These are phyloP conservation scores for Nigrospora osmanthi DNA, from an alignment of 2,329 filamentous ascomycete genomes.

Conservation along the genomic window DNA sequence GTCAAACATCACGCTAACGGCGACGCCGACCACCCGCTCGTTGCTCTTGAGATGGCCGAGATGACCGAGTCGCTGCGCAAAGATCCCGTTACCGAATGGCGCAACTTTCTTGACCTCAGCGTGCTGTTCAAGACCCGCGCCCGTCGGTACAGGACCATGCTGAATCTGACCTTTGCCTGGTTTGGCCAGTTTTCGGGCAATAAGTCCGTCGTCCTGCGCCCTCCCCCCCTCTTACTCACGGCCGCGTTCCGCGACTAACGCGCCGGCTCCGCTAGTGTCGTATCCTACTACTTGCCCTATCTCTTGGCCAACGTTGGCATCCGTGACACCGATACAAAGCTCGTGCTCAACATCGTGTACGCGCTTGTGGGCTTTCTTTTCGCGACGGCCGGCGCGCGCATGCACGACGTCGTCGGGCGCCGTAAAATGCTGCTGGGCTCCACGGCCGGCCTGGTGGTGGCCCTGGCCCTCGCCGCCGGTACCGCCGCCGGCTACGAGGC, in stretches of 20 bases:
- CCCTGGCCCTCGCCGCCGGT: constrained; percentile 26
- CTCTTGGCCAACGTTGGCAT: constrained; percentile 32
- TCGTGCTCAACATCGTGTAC: constrained; percentile 30
- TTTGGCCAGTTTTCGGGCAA: constrained; percentile 33
- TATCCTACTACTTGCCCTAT: constrained; percentile 29
- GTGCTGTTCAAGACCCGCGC: constrained; percentile 25
- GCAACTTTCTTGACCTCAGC: constrained; percentile 26
- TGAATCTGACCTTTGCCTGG: constrained; percentile 31
- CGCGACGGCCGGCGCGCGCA: constrained; percentile 25
- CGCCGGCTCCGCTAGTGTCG: constrained; percentile 12
- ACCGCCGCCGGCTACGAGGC: constrained; percentile 25
- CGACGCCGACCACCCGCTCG: constrained; percentile 28
- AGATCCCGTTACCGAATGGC: constrained; percentile 24
- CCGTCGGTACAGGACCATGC: constrained; percentile 26
- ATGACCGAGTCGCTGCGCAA: constrained; percentile 25
- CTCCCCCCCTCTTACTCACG: neutral
- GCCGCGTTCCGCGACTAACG: neutral
- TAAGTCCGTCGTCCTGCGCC: constrained; percentile 13
- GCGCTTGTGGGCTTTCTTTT: constrained; percentile 29
- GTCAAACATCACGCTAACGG: constrained; percentile 32
- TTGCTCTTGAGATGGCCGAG: constrained; percentile 31
- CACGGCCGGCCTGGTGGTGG: constrained; percentile 26
- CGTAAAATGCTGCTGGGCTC: constrained; percentile 29
- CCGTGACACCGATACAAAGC: constrained; percentile 26
- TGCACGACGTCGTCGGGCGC: constrained; percentile 31